A percentile compares a stretch with the other conserved stretches of the same genome.
Conservation (phyloP, 108 stramenopile species). For the Craspedostauros australis region DNA sequence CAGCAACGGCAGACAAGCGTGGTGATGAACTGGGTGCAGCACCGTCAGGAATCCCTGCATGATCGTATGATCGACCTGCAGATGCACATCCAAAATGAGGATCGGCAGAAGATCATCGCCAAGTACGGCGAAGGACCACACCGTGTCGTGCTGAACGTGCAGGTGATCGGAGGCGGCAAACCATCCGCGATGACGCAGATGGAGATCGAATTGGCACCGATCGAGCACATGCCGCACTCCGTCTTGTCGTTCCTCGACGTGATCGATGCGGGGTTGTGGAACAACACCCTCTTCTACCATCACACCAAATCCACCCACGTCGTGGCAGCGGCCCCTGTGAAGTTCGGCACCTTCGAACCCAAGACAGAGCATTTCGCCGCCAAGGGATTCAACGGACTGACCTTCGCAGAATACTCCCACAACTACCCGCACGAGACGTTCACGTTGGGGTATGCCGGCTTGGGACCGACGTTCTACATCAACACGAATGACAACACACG, state of each 20-base stretch:
- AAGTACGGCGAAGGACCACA: conserved; percentile 61
- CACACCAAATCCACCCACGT: conserved; percentile 50
- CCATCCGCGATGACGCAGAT: conserved; percentile 17
- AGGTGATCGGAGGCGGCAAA: conserved; percentile 3
- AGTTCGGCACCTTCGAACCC: conserved; percentile 21
- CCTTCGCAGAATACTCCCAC: conserved; percentile 68
- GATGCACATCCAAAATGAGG: conserved; percentile 18
- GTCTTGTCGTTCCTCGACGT: conserved; percentile 70
- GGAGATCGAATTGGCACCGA: conserved; percentile 49
- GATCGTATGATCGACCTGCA: conserved; percentile 21
- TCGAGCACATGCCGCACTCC: conserved; percentile 62
- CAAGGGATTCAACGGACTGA: conserved; percentile 21
- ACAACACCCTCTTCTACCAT: conserved; percentile 54
- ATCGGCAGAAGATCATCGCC: conserved; percentile 28
- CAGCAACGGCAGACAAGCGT: conserved; percentile 7
- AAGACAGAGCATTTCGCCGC: conserved; percentile 34
- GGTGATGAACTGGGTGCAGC: conserved; percentile 25
- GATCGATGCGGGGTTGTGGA: conserved; percentile 47
- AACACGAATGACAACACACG: conserved; percentile 62
- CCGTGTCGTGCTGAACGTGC: conserved; percentile 38
- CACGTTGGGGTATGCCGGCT: conserved; percentile 75
- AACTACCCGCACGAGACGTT: conserved; percentile 56
- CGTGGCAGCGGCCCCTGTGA: conserved; percentile 40
- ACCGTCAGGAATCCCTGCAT: conserved; percentile 33
- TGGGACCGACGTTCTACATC: conserved; percentile 83